Conservation (phyloP, 2,329 filamentous ascomycete genomes). For the Hypomyces perniciosus region DNA sequence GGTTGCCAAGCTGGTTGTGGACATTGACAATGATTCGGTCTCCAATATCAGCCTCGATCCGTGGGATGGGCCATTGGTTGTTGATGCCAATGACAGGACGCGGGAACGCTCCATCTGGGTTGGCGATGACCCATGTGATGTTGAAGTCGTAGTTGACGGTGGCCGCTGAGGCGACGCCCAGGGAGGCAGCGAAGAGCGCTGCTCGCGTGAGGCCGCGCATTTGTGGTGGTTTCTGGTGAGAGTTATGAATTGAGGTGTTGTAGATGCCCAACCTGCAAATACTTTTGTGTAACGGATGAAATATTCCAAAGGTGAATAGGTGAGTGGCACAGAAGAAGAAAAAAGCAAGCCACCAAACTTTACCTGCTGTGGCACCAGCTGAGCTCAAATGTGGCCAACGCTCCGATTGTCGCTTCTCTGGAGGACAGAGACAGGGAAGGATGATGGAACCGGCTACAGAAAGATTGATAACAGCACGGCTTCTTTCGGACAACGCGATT, state of each 20-base stretch:
- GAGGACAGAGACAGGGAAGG: no score
- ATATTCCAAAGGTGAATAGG: no score
- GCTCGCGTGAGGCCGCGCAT: slow-evolving; percentile 16
- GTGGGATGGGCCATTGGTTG: slow-evolving; percentile 66
- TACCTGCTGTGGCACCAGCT: no score
- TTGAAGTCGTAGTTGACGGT: slow-evolving; percentile 60
- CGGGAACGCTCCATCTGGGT: slow-evolving; percentile 61
- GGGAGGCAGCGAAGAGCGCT: slow-evolving; percentile 15
- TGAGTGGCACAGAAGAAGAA: no score
- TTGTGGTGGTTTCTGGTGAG: not conserved
- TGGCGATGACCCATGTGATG: slow-evolving; percentile 63
- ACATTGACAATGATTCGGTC: slow-evolving; percentile 56
- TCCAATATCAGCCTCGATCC: slow-evolving; percentile 56
- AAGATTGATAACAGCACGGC: no score
- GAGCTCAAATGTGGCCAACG: no score
- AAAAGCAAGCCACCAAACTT: no score
- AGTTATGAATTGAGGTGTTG: not conserved
- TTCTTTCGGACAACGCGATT: no score
- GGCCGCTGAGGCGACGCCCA: slow-evolving; percentile 24
- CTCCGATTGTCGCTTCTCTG: no score
- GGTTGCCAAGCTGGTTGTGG: slow-evolving; percentile 54
- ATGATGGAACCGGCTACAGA: no score
- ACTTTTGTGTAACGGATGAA: no score
- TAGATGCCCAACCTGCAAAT: no score
- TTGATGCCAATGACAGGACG: slow-evolving; percentile 74